phyloP scores from a whole-genome alignment of 352 stramenopile species.

The Discostella stelligera region DNA sequence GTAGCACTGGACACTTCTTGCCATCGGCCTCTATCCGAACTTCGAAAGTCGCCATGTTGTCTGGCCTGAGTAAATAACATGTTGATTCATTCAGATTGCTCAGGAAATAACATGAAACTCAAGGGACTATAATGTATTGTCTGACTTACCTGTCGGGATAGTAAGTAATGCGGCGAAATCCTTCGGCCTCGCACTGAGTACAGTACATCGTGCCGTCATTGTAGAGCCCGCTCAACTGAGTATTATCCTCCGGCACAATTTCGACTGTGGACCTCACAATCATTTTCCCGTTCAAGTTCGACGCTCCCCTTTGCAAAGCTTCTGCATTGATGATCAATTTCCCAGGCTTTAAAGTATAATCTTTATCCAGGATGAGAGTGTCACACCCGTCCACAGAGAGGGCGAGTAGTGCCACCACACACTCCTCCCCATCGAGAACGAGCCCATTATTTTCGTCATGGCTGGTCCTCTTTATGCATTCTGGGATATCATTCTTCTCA shows the following conservation, averaged over 20 bases:
- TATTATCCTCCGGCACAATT: conserved; percentile 84
- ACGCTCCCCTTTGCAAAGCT: conserved; percentile 18
- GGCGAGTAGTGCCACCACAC: conserved; percentile 53
- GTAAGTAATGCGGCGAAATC: conserved; percentile 85
- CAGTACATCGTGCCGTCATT: conserved; percentile 84
- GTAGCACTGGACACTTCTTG: conserved; percentile 80
- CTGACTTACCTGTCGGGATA: conserved; percentile 77
- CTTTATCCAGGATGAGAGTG: conserved; percentile 43
- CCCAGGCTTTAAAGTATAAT: conserved; percentile 60
- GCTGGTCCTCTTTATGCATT: not conserved
- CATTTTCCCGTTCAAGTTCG: conserved; percentile 10
- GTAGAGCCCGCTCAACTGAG: conserved; percentile 85
- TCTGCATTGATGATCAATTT: conserved; percentile 59
- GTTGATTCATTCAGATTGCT: conserved; percentile 6
- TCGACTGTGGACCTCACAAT: conserved; percentile 63
- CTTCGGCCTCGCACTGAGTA: conserved; percentile 86
- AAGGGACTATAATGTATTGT: conserved; percentile 3
- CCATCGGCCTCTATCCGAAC: conserved; percentile 80
- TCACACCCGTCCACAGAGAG: conserved; percentile 62
- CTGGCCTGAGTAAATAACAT: no score
- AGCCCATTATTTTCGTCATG: conserved; percentile 48
- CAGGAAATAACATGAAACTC: not conserved
- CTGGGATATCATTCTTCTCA: conserved; percentile 28
- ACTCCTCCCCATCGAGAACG: conserved; percentile 79
- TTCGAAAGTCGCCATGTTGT: conserved; percentile 86